Conservation (phyloP, 176 grass and related monocot genomes). For the Oryza longistaminata region DNA sequence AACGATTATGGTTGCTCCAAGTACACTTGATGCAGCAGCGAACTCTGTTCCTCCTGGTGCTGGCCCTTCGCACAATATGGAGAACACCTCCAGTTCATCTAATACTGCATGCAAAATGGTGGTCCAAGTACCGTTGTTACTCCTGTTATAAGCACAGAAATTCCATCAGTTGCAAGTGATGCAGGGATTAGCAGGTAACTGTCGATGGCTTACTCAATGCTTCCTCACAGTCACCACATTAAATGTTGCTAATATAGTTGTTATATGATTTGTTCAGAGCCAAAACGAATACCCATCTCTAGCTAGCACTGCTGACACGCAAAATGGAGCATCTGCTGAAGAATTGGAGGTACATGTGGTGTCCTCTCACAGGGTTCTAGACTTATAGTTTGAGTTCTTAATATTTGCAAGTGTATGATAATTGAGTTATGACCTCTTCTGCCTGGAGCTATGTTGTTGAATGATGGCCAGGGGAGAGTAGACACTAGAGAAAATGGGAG, state of each 20-base stretch:
- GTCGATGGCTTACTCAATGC: not conserved
- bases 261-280: constrained; percentile 52
- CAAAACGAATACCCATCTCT: constrained; percentile 48
- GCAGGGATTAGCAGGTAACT: constrained; percentile 43
- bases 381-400: constrained; percentile 22
- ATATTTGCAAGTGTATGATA: constrained; percentile 6
- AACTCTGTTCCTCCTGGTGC: constrained; percentile 43
- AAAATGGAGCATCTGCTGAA: constrained; percentile 68
- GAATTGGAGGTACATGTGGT: constrained; percentile 71
- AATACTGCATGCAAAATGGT: constrained; percentile 41
- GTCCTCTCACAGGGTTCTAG: not conserved
- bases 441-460: not conserved
- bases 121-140: constrained; percentile 27
- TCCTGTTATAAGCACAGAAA: constrained; percentile 32
- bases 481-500: not conserved
- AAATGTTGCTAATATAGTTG: not conserved
- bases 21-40: constrained; percentile 36
- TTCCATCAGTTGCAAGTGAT: constrained; percentile 42
- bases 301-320: constrained; percentile 20
- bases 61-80: constrained; percentile 35
- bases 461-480: not conserved
- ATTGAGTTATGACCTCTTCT: not conserved
- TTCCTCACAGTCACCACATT: constrained; percentile 25
- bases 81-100: constrained; percentile 40
- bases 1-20: constrained; percentile 38